Percentiles rank a stretch among this genome's conserved stretches.
These are phyloP conservation scores for Phytophthora pseudosyringae DNA, from an alignment of 352 stramenopile species.

Conservation along the genomic window DNA sequence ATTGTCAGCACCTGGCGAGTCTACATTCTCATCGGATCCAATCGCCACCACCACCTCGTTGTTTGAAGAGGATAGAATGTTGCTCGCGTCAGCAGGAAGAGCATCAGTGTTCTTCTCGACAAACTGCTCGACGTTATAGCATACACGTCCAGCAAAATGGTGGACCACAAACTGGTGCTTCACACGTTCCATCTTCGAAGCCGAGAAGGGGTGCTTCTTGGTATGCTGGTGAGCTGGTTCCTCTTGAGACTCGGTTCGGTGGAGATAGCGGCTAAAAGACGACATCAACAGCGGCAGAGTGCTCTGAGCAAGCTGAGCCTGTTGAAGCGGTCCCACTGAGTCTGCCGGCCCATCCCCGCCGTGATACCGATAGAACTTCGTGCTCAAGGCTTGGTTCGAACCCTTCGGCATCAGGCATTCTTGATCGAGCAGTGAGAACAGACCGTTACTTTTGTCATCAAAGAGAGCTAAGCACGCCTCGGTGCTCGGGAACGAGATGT, in stretches of 20 bases:
- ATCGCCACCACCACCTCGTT: slow-evolving; percentile 75
- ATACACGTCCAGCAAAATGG: slow-evolving; percentile 83
- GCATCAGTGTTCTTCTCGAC: slow-evolving; percentile 89
- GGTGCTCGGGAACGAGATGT: slow-evolving; percentile 84
- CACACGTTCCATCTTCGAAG: slow-evolving; percentile 86
- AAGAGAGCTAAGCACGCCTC: slow-evolving; percentile 81
- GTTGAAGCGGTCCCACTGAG: slow-evolving; percentile 34
- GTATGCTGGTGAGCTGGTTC: slow-evolving; percentile 32
- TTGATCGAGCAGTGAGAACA: slow-evolving; percentile 87
- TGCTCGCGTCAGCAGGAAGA: slow-evolving; percentile 67
- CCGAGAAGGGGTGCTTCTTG: slow-evolving; percentile 67
- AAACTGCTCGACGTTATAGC: slow-evolving; percentile 83
- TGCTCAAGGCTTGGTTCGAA: slow-evolving; percentile 77
- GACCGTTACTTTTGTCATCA: slow-evolving; percentile 77
- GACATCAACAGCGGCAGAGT: slow-evolving; percentile 64
- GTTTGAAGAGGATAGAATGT: slow-evolving; percentile 57
- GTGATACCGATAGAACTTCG: slow-evolving; percentile 86
- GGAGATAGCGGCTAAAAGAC: slow-evolving; percentile 72
- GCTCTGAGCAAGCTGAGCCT: slow-evolving; percentile 55
- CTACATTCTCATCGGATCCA: slow-evolving; percentile 55
- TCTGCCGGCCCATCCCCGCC: slow-evolving; percentile 37
- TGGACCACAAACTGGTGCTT: slow-evolving; percentile 84
- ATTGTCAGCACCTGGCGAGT: slow-evolving; percentile 35
- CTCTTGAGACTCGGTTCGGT: slow-evolving; percentile 40
- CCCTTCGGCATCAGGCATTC: slow-evolving; percentile 88